Evolutionary conservation across 495 filamentous ascomycete species (phyloP).

Genomic region (Penicillium simplicissimum): DNA sequence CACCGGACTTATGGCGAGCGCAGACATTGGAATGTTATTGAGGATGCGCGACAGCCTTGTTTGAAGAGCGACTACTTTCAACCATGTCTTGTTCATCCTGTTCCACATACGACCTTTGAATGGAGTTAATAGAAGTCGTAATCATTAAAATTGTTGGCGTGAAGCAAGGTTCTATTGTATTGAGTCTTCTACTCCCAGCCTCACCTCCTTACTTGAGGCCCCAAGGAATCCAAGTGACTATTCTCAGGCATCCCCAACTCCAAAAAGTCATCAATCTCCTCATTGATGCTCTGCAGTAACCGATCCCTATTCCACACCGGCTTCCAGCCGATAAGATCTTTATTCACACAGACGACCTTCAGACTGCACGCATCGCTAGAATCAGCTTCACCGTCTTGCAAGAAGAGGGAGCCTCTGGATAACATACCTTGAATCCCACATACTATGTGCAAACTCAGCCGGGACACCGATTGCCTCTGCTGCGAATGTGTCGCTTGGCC

Average conservation of each 20-base stretch:
- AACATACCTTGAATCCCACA: slow-evolving; percentile 4
- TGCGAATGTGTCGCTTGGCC: neutral
- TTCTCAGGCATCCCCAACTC: slow-evolving; percentile 11
- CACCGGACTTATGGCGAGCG: no score
- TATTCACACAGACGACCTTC: slow-evolving; percentile 1
- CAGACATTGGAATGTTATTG: no score
- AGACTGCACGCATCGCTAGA: neutral
- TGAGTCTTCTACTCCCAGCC: neutral
- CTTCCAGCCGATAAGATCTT: slow-evolving; percentile 8
- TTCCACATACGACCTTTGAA: neutral
- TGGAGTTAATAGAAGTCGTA: neutral
- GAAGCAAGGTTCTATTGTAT: neutral
- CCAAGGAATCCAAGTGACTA: slow-evolving; percentile 3
- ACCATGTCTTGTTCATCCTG: neutral
- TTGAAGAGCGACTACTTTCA: no score
- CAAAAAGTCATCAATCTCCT: slow-evolving; percentile 13
- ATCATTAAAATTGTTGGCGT: neutral
- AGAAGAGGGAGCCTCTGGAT: no score
- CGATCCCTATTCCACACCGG: slow-evolving; percentile 4
- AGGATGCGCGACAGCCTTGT: no score
- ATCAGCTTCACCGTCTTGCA: neutral
- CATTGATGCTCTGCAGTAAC: slow-evolving; percentile 6
- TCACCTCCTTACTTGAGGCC: neutral
- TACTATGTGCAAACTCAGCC: neutral
- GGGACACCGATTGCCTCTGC: slow-evolving; percentile 1